phyloP scores from a whole-genome alignment of 345 rosid species.

The Syzygium aromaticum region DNA sequence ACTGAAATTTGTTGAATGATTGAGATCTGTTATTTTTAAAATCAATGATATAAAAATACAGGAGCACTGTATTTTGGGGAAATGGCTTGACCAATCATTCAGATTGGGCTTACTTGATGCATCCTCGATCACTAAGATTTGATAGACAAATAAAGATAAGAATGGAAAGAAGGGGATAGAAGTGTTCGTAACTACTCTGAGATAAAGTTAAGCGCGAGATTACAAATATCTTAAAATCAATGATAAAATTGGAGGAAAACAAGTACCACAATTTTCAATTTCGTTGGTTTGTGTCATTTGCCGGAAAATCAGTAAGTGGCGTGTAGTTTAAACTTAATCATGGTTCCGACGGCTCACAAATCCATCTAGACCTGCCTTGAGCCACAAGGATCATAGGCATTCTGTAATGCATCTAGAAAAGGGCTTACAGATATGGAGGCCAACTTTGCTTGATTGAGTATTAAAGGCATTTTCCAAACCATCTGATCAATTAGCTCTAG shows the following conservation, averaged over 20 bases:
- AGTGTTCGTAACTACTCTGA: too few species aligned
- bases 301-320: rapidly evolving
- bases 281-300: not conserved
- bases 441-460: not conserved
- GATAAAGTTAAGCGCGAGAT: not conserved
- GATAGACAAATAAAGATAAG: not conserved
- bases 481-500: not conserved
- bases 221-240: not conserved
- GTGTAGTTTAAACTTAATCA: not conserved
- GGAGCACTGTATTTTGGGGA: rapidly evolving
- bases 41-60: not conserved
- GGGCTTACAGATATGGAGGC: not conserved
- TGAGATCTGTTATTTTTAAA: not conserved
- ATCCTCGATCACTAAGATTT: not conserved
- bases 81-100: not conserved
- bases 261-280: not conserved
- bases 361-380: not conserved
- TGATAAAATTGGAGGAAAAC: not conserved
- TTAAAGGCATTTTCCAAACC: not conserved
- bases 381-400: not conserved
- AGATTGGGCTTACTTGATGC: not conserved
- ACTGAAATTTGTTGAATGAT: too few species aligned
- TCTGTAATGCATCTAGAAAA: not conserved
- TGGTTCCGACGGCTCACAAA: rapidly evolving
- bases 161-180: not conserved